Evolutionary conservation across 1,284 basidiomycete genomes (phyloP).

Genomic region (Singerocomus inundabilis): DNA sequence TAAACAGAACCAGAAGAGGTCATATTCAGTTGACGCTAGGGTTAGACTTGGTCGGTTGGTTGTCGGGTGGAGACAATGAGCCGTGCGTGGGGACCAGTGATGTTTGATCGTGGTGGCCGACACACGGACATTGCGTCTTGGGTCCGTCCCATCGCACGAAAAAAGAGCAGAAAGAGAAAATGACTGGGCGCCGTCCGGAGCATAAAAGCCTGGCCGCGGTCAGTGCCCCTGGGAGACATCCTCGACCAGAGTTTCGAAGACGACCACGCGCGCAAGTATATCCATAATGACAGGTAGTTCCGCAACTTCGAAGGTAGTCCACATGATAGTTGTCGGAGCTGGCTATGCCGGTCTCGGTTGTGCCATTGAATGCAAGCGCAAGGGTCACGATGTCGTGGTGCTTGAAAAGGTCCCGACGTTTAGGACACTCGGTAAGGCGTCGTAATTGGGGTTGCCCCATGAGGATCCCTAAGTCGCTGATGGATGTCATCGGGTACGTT

Average conservation of each 20-base stretch:
- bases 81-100: background rate
- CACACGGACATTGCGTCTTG: background rate
- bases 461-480: background rate
- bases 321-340: constrained; percentile 28
- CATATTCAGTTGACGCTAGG: background rate
- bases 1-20: background rate
- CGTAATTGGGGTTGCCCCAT: too few species aligned
- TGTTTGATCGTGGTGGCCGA: background rate
- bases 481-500: background rate
- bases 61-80: background rate
- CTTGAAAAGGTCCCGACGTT: constrained; percentile 24
- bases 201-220: background rate
- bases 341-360: constrained; percentile 34
- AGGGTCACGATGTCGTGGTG: constrained; percentile 30
- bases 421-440: constrained; percentile 14
- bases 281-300: background rate
- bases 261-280: background rate
- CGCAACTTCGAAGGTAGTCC: constrained; percentile 6
- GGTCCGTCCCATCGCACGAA: constrained; percentile 1
- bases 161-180: background rate
- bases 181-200: too few species aligned
- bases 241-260: background rate
- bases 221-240: too few species aligned
- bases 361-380: constrained; percentile 31
- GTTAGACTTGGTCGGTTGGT: background rate